These are phyloP conservation scores for Tirmania nivea DNA, from an alignment of 495 filamentous ascomycete genomes.

Conservation along the genomic window DNA sequence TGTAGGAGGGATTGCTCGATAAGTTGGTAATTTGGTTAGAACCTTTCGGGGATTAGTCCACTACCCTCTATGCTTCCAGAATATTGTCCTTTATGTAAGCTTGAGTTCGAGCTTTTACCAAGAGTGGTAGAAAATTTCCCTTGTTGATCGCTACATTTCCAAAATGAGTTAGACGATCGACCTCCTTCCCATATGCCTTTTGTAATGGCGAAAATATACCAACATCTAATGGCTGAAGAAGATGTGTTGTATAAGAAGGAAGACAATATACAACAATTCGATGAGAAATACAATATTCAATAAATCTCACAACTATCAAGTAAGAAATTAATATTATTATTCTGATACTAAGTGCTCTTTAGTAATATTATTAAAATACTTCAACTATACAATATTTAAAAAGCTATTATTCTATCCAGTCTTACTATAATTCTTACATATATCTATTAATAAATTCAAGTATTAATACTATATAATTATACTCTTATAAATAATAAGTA, in stretches of 20 bases:
- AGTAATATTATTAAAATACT: slow-evolving; percentile 11
- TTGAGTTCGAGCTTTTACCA: neutral
- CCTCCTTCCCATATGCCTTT: slow-evolving; percentile 4
- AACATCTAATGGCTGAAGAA: no score
- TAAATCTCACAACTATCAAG: slow-evolving; percentile 5
- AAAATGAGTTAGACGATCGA: neutral
- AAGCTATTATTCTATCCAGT: slow-evolving; percentile 15
- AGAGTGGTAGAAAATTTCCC: neutral
- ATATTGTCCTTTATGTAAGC: neutral
- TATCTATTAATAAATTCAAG: neutral
- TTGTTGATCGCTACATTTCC: neutral
- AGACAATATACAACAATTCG: no score
- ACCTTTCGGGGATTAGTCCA: neutral
- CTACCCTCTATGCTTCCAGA: neutral
- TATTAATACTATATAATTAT: neutral
- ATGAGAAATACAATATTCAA: no score
- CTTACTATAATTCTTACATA: neutral
- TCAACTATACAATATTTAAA: slow-evolving; percentile 10
- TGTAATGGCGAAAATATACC: no score
- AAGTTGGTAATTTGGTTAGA: neutral
- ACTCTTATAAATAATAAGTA: slow-evolving; percentile 1
- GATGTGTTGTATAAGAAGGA: no score
- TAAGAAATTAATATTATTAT: neutral
- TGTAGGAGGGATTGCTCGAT: no score
- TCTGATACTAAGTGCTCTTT: slow-evolving; percentile 1